Conservation (phyloP, 2,329 filamentous ascomycete species). For the Fusarium burgessii region DNA sequence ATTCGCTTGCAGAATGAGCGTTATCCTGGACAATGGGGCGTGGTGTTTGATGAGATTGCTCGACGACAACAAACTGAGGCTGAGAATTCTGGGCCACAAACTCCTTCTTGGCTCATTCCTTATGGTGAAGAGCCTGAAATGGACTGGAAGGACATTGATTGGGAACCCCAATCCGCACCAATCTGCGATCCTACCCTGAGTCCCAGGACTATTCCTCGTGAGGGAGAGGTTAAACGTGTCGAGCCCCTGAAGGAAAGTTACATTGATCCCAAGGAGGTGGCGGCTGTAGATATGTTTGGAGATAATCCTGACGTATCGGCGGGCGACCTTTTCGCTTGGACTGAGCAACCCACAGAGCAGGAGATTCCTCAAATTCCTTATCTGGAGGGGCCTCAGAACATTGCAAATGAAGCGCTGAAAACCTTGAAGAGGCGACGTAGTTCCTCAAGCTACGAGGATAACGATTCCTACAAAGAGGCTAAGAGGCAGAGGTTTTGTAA, state of each 20-base stretch:
- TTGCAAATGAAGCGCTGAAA: neutral
- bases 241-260: neutral
- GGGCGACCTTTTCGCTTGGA: neutral
- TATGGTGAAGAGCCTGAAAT: constrained; percentile 8
- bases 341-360: neutral
- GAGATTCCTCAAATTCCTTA: neutral
- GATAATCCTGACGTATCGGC: neutral
- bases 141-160: neutral
- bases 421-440: neutral
- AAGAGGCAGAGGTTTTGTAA: neutral
- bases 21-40: neutral
- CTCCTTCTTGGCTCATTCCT: neutral
- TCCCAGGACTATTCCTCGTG: neutral
- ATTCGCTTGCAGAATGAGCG: neutral
- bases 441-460: too few species aligned
- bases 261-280: neutral
- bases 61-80: neutral
- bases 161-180: neutral
- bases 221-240: neutral
- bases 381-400: fast-evolving
- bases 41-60: neutral
- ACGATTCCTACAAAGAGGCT: neutral
- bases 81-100: neutral
- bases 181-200: neutral
- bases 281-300: neutral